Evolutionary conservation across 768 basidiomycete species (phyloP).

Genomic region (Leccinum arenicola): DNA sequence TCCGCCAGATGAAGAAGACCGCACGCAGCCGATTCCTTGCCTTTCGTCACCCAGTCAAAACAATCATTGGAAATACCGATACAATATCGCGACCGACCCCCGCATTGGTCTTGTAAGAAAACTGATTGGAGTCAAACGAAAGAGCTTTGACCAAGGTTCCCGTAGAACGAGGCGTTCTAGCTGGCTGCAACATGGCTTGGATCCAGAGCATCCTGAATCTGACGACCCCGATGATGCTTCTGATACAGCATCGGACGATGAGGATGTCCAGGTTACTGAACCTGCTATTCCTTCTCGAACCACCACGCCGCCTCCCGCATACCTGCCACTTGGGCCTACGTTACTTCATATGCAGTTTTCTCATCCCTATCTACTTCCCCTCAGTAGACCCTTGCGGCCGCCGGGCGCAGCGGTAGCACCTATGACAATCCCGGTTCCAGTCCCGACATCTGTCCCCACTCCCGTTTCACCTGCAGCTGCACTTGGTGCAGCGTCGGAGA

Average conservation of each 20-base stretch:
- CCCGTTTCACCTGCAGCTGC: slow-evolving; percentile 81
- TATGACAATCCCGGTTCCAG: slow-evolving; percentile 39
- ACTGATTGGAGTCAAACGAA: slow-evolving; percentile 71
- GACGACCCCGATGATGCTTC: slow-evolving; percentile 38
- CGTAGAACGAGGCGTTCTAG: slow-evolving; percentile 36
- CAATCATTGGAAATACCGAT: slow-evolving; percentile 50
- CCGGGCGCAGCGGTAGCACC: slow-evolving; percentile 52
- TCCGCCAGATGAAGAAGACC: slow-evolving; percentile 53
- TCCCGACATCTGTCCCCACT: slow-evolving; percentile 64
- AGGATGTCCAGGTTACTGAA: slow-evolving; percentile 34
- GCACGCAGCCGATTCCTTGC: slow-evolving; percentile 25
- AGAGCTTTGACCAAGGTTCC: slow-evolving; percentile 39
- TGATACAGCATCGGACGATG: slow-evolving; percentile 40
- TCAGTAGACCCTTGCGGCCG: slow-evolving; percentile 58
- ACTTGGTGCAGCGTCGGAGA: slow-evolving; percentile 61
- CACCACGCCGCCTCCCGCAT: slow-evolving; percentile 66
- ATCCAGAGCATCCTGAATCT: slow-evolving; percentile 34
- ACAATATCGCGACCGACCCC: slow-evolving; percentile 66
- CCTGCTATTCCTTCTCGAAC: slow-evolving; percentile 43
- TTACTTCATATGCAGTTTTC: slow-evolving; percentile 69
- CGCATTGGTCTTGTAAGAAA: slow-evolving; percentile 65
- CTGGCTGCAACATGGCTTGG: slow-evolving; percentile 51
- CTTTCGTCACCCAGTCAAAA: slow-evolving; percentile 16
- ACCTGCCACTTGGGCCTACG: slow-evolving; percentile 67
- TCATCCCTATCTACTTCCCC: slow-evolving; percentile 58